Evolutionary conservation across 257 asterid genomes (phyloP), one percentile per base, ranked within the genome.

Genomic region (Paulownia fortunei): DNA sequence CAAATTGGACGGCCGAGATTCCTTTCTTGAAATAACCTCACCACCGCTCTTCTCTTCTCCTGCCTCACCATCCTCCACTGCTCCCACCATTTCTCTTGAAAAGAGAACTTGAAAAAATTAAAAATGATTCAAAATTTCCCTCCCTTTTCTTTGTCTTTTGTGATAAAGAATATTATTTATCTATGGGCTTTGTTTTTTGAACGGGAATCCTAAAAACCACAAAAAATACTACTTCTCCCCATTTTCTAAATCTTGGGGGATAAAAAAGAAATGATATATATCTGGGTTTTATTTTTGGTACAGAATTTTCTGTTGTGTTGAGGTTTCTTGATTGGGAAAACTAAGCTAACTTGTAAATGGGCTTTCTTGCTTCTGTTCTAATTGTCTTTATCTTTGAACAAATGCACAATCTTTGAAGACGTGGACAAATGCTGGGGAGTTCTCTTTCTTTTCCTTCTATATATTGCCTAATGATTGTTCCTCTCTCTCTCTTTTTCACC

Each of bases 1-100:
- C 89, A 89, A 85, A 70, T 82, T 71, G 11, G 92, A 59, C 46
- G 69, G 47, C 85, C 77, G 70, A 15, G 86, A 81, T 78, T 77
- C 77, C 2, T 83, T 82, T 32, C 76, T 83, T 6, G 69, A 66
- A 27, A 77, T 32, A 24, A 60, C 6, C 34, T 46, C 67, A 8
- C 76, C 81, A 16, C 76, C 87, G 52, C 76, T 60, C 81, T 83
- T 80, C 37, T 79, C 88, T 18, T 79, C 84, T 44, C 79, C 86
- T 3, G 69, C 84, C 21, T 76, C 89, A 7, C 80, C 83, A 5
- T 84, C 91, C 60, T 72, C 90, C 77, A 6, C 66, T 82, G 10
- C 79, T 34, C 54, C 81, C 75, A 62, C 79, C 86, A 80, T 85
- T 41, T 26, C 47, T 15, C 74, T 26, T 11, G 24, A n/a, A 27